phyloP scores from a whole-genome alignment of 2,329 filamentous ascomycete species.

The Huntiella abstrusa region DNA sequence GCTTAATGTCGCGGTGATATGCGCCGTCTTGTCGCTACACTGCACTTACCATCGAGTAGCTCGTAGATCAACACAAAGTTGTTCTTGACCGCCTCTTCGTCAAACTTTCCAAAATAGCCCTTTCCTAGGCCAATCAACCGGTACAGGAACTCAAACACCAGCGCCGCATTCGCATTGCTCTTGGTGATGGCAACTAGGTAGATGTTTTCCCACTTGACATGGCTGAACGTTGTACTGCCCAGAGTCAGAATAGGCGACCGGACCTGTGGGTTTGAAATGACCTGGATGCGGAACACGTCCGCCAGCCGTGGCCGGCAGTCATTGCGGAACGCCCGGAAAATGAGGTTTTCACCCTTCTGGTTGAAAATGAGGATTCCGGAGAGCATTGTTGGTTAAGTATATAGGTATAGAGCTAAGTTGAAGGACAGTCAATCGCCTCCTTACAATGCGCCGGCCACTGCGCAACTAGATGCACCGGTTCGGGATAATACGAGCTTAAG shows the following conservation, averaged over 20 bases:
- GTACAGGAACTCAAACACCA: constrained; percentile 97
- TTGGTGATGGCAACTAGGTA: constrained; percentile 95
- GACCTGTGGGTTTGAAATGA: constrained; percentile 95
- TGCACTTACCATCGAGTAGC: constrained; percentile 59
- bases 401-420: neutral
- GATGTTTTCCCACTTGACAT: constrained; percentile 99
- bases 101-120: constrained; percentile 97
- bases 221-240: constrained; percentile 94
- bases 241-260: constrained; percentile 93
- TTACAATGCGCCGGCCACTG: too few species aligned
- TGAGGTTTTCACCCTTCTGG: constrained; percentile 98
- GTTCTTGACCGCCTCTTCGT: constrained; percentile 98
- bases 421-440: too few species aligned
- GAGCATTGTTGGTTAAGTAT: constrained; percentile 41
- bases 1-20: neutral
- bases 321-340: constrained; percentile 96
- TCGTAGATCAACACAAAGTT: constrained; percentile 99
- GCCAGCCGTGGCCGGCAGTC: constrained; percentile 94
- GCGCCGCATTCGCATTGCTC: constrained; percentile 94
- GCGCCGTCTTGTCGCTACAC: neutral
- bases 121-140: constrained; percentile 74
- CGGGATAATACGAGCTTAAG: too few species aligned
- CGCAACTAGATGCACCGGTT: too few species aligned
- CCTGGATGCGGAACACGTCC: constrained; percentile 98
- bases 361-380: constrained; percentile 98